phyloP scores from a whole-genome alignment of 1,139 yeast genomes.

The Yamadazyma oceani region DNA sequence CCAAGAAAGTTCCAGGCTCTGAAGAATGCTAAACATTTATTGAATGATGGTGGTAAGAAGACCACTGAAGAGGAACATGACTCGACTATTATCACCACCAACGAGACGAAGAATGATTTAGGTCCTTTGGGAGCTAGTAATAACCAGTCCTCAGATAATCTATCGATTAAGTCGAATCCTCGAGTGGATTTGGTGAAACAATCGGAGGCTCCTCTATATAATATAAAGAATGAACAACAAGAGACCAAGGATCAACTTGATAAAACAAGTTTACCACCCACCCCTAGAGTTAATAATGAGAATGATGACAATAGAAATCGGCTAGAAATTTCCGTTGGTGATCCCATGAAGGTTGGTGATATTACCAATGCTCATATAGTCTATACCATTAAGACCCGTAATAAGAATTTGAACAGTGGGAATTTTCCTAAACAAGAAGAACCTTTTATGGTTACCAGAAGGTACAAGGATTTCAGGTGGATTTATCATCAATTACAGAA shows the following conservation, averaged over 20 bases:
- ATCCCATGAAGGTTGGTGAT: conserved; percentile 91
- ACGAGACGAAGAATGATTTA: conserved; percentile 22
- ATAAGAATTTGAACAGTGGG: conserved; percentile 29
- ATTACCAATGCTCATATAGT: conserved; percentile 86
- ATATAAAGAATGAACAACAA: conserved; percentile 22
- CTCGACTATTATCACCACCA: conserved; percentile 9
- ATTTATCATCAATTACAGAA: conserved; percentile 82
- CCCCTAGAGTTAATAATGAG: conserved; percentile 3
- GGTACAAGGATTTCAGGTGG: conserved; percentile 86
- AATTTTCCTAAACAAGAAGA: conserved; percentile 23
- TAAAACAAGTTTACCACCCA: conserved; percentile 5
- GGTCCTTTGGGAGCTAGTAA: conserved; percentile 44
- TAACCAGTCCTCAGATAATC: conserved; percentile 16
- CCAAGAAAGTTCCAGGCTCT: conserved; percentile 37
- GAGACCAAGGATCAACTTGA: conserved; percentile 9
- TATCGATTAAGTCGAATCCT: conserved; percentile 16
- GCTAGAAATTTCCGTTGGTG: conserved; percentile 76
- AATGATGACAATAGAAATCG: conserved; percentile 16
- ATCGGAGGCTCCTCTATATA: conserved; percentile 54
- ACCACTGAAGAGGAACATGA: too few relatives aligned
- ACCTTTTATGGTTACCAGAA: conserved; percentile 59
- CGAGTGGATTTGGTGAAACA: conserved; percentile 33
- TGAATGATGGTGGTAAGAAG: not conserved
- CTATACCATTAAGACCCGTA: conserved; percentile 67
- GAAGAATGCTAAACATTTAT: conserved; percentile 32